Percentiles rank a stretch among this genome's conserved stretches.
Evolutionary conservation across 2,329 filamentous ascomycete genomes (phyloP).

Genomic region (Pseudogymnoascus sp.): DNA sequence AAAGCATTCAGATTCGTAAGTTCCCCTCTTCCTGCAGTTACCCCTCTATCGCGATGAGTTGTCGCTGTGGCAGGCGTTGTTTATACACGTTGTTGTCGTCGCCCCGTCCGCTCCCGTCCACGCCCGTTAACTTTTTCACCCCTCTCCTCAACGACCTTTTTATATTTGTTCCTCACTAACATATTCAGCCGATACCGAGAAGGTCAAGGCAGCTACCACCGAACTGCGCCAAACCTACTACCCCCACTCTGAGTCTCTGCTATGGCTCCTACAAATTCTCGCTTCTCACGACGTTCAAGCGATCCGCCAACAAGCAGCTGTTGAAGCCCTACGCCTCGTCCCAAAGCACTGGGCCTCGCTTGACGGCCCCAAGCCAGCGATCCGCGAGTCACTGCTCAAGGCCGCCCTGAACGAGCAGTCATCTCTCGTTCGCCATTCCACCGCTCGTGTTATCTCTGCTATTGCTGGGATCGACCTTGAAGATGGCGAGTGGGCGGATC

Average conservation of each 20-base stretch:
- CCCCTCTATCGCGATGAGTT: slow-evolving; percentile 11
- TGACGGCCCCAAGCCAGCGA: slow-evolving; percentile 66
- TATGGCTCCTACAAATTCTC: slow-evolving; percentile 80
- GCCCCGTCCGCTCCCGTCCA: not conserved
- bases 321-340: slow-evolving; percentile 78
- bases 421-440: slow-evolving; percentile 70
- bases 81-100: slow-evolving; percentile 10
- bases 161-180: slow-evolving; percentile 15
- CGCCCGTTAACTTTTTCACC: slow-evolving; percentile 11
- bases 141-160: not conserved
- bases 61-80: slow-evolving; percentile 14
- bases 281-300: slow-evolving; percentile 65
- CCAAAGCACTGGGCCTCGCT: slow-evolving; percentile 77
- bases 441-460: slow-evolving; percentile 77
- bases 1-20: slow-evolving; percentile 81
- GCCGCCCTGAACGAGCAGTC: slow-evolving; percentile 73
- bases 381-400: slow-evolving; percentile 76
- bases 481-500: slow-evolving; percentile 74
- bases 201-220: slow-evolving; percentile 81
- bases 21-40: slow-evolving; percentile 23
- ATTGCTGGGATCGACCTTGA: slow-evolving; percentile 81
- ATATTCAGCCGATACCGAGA: slow-evolving; percentile 68
- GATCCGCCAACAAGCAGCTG: slow-evolving; percentile 81
- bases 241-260: slow-evolving; percentile 71
- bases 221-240: slow-evolving; percentile 92